Base-by-base conservation (phyloP, 371 early-diverging fungal genomes). In the Chytridium lagenaria region DNA sequence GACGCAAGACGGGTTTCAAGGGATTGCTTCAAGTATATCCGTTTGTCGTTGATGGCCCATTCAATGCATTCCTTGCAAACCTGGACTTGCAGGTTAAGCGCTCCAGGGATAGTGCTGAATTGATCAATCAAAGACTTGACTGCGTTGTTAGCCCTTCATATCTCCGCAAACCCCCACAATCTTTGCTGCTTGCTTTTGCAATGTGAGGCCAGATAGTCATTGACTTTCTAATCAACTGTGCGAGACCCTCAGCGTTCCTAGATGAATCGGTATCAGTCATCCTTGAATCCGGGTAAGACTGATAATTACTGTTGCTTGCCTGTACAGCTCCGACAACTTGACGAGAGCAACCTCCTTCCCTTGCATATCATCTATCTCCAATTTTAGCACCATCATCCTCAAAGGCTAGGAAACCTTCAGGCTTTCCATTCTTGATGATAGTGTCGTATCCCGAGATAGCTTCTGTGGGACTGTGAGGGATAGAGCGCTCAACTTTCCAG, bases 121-220 rank as follows among this genome's bases (percentile, higher is more conserved):
- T 89, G 84, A 80, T 97, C 98, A 76, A 97, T 91, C 71, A 98
- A 82, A 23, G 90, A 89, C 61, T 92, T 90, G 73, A 96, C 93
- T 93, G 57, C n/a, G n/a, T n/a, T n/a, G n/a, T n/a, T n/a, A 66
- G 50, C 33, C 36, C 26, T 30, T 15, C 22, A 5, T 10, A 81
- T 81, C 69, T 87, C 92, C 95, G n/a, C n/a, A n/a, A n/a, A n/a
- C n/a, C n/a, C n/a, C n/a, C n/a, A n/a, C 91, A 69, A 98, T 88
- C 86, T 95, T 97, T 30, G 98, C 94, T 1, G 96, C 93, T 98
- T 52, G 98, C 98, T 81, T 95, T 95, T 33, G 97, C 91, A 66
- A 96, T 92, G 26, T 91, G 82, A 33, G 89, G 83, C 78, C 97
- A 91, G 79, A 93, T 88, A 1, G 87, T 78, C 67, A 90, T 91